These are phyloP conservation scores for Prunus salicina DNA, from an alignment of 306 rosid genomes.

Conservation along the genomic window DNA sequence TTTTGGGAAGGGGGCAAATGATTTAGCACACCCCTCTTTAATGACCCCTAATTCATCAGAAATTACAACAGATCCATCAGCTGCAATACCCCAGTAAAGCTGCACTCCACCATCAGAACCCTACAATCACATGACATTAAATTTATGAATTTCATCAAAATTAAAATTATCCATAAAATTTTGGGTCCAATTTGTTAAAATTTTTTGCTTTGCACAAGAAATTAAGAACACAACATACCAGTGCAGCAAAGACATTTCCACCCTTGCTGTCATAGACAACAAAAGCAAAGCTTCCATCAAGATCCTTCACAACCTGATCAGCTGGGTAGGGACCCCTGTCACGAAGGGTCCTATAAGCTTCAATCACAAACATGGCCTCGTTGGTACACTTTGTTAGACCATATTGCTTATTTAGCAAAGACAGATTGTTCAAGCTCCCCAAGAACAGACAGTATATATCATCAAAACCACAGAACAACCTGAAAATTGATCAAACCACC, in stretches of 20 bases:
- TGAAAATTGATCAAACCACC: constrained; percentile 11
- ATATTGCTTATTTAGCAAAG: constrained; percentile 58
- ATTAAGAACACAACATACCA: constrained; percentile 35
- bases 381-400: constrained; percentile 63
- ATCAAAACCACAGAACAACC: constrained; percentile 86
- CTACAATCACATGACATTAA: constrained; percentile 22
- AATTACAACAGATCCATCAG: constrained; percentile 93
- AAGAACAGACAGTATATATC: constrained; percentile 82
- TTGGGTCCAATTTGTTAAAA: background rate
- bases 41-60: constrained; percentile 85
- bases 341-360: constrained; percentile 84
- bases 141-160: background rate
- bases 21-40: constrained; percentile 94
- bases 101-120: constrained; percentile 96
- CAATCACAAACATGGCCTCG: constrained; percentile 89
- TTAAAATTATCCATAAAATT: background rate
- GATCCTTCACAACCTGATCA: constrained; percentile 90
- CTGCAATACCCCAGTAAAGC: constrained; percentile 94
- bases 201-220: background rate
- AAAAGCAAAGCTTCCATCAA: constrained; percentile 94
- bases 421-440: constrained; percentile 81
- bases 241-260: constrained; percentile 85
- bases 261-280: constrained; percentile 89
- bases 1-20: constrained; percentile 94
- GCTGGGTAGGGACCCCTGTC: constrained; percentile 98